Conservation (phyloP, 306 rosid genomes). For the Pueraria montana region DNA sequence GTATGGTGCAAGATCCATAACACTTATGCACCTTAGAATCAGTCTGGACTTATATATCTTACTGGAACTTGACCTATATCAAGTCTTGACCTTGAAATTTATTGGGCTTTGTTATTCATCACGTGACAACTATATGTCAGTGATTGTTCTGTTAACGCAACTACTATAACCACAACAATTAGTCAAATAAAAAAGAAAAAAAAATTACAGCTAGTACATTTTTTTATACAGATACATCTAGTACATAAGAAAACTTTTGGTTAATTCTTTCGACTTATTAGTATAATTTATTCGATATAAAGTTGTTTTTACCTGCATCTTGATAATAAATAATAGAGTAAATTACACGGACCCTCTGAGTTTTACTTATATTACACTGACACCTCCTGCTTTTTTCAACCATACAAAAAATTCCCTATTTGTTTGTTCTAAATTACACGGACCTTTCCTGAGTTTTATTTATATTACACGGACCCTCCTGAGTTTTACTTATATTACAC, state of each 20-base stretch:
- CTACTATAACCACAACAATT: neutral
- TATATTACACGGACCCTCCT: no score
- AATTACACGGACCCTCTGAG: no score
- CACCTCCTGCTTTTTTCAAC: no score
- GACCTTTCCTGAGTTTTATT: no score
- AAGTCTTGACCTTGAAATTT: constrained; percentile 48
- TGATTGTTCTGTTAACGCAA: constrained; percentile 30
- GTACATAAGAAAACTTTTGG: neutral
- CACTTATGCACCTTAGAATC: no score
- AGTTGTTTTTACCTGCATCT: neutral
- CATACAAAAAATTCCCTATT: no score
- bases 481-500: no score
- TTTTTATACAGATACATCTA: no score
- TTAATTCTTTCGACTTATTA: neutral
- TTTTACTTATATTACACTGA: no score
- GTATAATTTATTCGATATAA: neutral
- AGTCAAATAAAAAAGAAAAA: neutral
- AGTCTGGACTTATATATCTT: constrained; percentile 31
- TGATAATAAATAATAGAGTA: neutral
- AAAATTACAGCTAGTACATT: neutral
- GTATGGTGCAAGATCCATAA: no score
- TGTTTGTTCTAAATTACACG: no score
- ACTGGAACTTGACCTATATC: constrained; percentile 40
- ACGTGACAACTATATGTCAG: constrained; percentile 43
- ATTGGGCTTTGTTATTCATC: constrained; percentile 6